Percentiles rank a stretch among this genome's conserved stretches.
Evolutionary conservation across 495 filamentous ascomycete genomes (phyloP).

Genomic region (Aspergillus panamensis): DNA sequence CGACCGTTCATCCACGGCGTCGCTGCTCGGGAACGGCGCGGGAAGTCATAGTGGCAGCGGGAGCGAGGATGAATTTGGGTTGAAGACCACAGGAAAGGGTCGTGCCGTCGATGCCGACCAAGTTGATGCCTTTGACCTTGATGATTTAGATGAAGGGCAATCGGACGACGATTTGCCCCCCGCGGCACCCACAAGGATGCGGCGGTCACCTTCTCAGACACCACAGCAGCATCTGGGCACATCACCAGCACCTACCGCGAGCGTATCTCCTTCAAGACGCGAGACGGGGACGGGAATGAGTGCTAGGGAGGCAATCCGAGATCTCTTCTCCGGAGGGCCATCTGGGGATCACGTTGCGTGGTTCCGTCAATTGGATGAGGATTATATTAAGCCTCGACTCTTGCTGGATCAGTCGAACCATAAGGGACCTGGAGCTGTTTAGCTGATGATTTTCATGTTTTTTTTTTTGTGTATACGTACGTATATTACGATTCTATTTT

Average conservation of each 20-base stretch:
- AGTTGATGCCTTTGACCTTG: constrained; percentile 48
- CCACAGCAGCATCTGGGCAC: constrained; percentile 23
- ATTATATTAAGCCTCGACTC: constrained; percentile 91
- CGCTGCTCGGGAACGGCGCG: constrained; percentile 38
- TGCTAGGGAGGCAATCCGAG: constrained; percentile 65
- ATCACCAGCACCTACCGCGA: constrained; percentile 25
- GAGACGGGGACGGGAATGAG: constrained; percentile 33
- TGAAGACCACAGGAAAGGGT: constrained; percentile 48
- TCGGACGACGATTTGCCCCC: constrained; percentile 54
- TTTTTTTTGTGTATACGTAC: constrained; percentile 15
- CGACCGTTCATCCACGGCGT: constrained; percentile 41
- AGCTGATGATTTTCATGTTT: constrained; percentile 20
- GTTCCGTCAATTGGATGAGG: constrained; percentile 93
- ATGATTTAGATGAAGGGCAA: constrained; percentile 34
- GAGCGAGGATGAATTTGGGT: constrained; percentile 53
- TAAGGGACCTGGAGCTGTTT: constrained; percentile 46
- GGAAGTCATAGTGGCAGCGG: constrained; percentile 51
- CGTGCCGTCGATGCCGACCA: constrained; percentile 58
- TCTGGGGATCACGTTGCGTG: constrained; percentile 85
- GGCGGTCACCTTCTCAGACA: constrained; percentile 54
- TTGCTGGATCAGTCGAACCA: constrained; percentile 70
- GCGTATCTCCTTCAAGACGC: constrained; percentile 32
- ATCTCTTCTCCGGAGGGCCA: constrained; percentile 65
- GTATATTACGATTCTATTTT: constrained; percentile 20
- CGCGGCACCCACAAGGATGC: constrained; percentile 44